Evolutionary conservation across 768 basidiomycete species (phyloP), one percentile per base, ranked within the genome.

Genomic region (Pisolithus albus): DNA sequence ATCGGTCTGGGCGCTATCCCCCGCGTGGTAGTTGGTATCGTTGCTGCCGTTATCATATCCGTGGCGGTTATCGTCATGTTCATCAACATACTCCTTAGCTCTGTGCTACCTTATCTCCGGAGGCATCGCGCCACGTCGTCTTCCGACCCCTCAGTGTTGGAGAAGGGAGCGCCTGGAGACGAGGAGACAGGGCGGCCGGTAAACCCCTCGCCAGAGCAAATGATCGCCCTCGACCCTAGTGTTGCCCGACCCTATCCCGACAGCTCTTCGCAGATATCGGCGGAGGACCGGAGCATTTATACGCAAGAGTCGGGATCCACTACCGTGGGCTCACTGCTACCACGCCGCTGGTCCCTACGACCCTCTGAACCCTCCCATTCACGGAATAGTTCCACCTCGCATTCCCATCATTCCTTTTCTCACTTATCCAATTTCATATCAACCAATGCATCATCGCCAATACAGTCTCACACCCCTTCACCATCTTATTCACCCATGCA

Each of bases 21-120:
- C 1, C 80, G 92, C 18, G 86, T 88, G 2, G 84, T 79, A 32
- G 83, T 96, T 51, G 92, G 91, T 19, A 76, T 88, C 51, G 77
- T 91, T 55, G 75, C 81, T 37, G 81, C 83, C 11, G 79, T 86
- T 30, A 73, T 92, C 36, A 86, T 82, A 64, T 84, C 86, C 13
- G 69, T 89, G 37, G 78, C 88, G 0, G 75, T 88, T 28, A 53
- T 93, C 43, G 67, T 90, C 50, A 74, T 88, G 60, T 78, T 88
- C 62, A 57, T 84, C 61, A 90, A 89, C 60, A 69, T 83, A 41
- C 56, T 81, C 41, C 68, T 81, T 66, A 79, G 86, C 58, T 61
- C 72, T 49, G 69, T 71, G 28, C 51, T 76, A 42, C 54, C 60
- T 9, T 66, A 64, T 19, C 51, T 74, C 24, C 23, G 53, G 18